Percentiles rank a stretch among this genome's conserved stretches.
Evolutionary conservation across 495 filamentous ascomycete species (phyloP).

Genomic region (Penicillium ochrochloron): DNA sequence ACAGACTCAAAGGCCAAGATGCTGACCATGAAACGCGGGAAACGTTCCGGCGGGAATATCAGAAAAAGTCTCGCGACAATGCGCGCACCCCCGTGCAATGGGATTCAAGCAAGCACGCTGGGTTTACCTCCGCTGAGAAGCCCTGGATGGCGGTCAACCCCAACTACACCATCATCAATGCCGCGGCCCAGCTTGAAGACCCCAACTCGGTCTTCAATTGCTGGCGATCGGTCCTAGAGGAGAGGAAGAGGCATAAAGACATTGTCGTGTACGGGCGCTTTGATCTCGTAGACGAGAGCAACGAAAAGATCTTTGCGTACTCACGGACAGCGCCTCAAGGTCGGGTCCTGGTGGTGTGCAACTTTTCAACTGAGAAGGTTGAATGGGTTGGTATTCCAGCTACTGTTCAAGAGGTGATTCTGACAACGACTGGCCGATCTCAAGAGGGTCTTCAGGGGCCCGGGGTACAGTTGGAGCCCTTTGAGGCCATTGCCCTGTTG

Average conservation of each 20-base stretch:
- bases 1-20: not conserved
- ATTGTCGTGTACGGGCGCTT: constrained; percentile 9
- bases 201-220: constrained; percentile 7
- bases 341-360: constrained; percentile 4
- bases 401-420: not conserved
- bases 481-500: constrained; percentile 1
- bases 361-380: constrained; percentile 3
- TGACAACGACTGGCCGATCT: not conserved
- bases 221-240: constrained; percentile 2
- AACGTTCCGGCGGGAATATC: constrained; percentile 12
- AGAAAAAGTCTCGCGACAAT: constrained; percentile 58
- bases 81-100: constrained; percentile 64
- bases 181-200: constrained; percentile 38
- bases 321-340: not conserved
- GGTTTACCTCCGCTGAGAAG: constrained; percentile 46
- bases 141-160: constrained; percentile 62
- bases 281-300: not conserved
- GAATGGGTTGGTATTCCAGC: not conserved
- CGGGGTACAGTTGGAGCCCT: not conserved
- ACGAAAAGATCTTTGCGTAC: constrained; percentile 9
- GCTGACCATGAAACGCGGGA: not conserved
- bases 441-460: not conserved
- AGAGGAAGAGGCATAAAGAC: not conserved
- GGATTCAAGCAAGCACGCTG: constrained; percentile 51
- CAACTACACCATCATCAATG: constrained; percentile 53